Base-by-base conservation (phyloP, 495 filamentous ascomycete genomes). In the Pseudevernia furfuracea region DNA sequence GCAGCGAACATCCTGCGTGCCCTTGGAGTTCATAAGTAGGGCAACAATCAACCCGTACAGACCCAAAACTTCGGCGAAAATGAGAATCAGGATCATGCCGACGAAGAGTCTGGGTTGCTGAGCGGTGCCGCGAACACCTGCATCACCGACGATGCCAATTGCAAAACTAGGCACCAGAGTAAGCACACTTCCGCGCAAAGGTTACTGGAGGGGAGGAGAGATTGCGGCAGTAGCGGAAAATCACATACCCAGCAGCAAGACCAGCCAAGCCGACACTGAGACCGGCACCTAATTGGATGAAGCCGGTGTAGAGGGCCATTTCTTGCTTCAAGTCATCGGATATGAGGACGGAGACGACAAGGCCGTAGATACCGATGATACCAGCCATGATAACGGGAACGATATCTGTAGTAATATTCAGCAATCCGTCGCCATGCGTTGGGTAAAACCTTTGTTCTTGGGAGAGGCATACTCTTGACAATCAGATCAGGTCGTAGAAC, bases 331-430 rank as follows among this genome's bases (percentile, higher is more conserved):
- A 81, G 71, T 87, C 86, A 78, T 95, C 92, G 71, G 95, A 96
- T 76, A 99, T 92, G 74, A 99, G 78, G 77, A 99, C 94, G 6
- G 93, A 97, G 61, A 99, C 94, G 80, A 99, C 94, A 60, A 99
- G 85, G 71, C 94, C 94, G 83, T 99, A 99, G 79, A 99, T 99
- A 87, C 89, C 95, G 78, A 99, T 97, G 80, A 99, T 99, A 97
- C 94, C 94, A 82, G 94, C 94, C 94, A 99, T 99, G 85, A 99
- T 96, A 78, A 98, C 94, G 73, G 94, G 94, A 65, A 98, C 92
- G 74, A 98, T 96, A 83, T 97, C 94, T 98, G 68, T 25, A 39
- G 36, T 15, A 4, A 5, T 28, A 14, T 7, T 69, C 28, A 66
- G 39, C 32, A n/a, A 30, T 4, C 19, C 19, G 21, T 25, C 17